phyloP scores from a whole-genome alignment of 2,329 filamentous ascomycete species.

The Celoporthe dispersa region DNA sequence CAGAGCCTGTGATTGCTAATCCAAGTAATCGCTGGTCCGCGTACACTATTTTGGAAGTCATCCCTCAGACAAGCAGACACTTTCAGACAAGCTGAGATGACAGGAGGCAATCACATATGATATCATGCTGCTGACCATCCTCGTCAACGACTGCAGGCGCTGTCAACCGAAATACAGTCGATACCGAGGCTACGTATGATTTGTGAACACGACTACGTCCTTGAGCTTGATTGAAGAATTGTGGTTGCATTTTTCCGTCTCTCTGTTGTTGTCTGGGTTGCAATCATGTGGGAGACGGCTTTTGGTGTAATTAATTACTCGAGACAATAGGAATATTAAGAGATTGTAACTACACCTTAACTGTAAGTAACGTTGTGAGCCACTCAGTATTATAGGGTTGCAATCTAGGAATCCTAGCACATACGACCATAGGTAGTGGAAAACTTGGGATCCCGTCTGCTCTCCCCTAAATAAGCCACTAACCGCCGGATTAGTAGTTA shows the following conservation, averaged over 20 bases:
- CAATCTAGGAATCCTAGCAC: background rate
- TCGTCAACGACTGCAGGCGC: background rate
- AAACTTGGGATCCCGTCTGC: conserved; percentile 6
- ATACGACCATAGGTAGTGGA: conserved; percentile 6
- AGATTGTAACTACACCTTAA: background rate
- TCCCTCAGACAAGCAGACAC: too few species aligned
- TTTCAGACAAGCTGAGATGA: too few species aligned
- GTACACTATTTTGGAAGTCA: too few species aligned
- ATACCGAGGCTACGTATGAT: background rate
- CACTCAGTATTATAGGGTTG: background rate
- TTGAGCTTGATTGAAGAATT: background rate
- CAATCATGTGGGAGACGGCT: background rate
- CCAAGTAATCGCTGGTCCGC: background rate
- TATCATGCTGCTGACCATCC: background rate
- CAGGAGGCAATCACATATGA: too few species aligned
- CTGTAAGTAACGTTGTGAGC: background rate
- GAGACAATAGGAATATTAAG: background rate
- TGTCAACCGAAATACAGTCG: background rate
- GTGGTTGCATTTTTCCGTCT: background rate
- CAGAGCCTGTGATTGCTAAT: background rate
- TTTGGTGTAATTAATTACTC: background rate
- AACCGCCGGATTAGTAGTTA: conserved; percentile 6
- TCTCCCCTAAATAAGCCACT: conserved; percentile 6
- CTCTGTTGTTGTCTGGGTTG: background rate
- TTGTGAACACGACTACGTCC: background rate